Evolutionary conservation across 495 filamentous ascomycete species (phyloP).

Genomic region (Penicillium verhagenii): DNA sequence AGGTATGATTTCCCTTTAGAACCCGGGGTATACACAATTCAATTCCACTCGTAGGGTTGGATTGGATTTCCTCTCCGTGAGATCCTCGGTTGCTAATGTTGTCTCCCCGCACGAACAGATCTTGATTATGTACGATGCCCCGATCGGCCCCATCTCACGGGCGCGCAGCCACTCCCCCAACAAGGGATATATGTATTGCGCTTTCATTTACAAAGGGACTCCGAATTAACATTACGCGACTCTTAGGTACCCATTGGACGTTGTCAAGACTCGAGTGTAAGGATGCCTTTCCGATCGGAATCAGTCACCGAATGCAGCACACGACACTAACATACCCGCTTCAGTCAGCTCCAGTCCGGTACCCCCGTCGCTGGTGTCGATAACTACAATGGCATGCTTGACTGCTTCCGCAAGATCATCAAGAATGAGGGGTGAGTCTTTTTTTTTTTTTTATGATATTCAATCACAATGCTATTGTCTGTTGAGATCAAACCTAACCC

Average conservation of each 20-base stretch:
- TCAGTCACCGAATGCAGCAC: slow-evolving; percentile 5
- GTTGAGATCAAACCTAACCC: not conserved
- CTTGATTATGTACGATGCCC: slow-evolving; percentile 69
- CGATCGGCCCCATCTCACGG: slow-evolving; percentile 5
- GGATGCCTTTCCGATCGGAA: slow-evolving; percentile 28
- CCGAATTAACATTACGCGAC: slow-evolving; percentile 14
- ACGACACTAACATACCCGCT: slow-evolving; percentile 5
- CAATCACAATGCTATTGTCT: not conserved
- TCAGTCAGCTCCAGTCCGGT: slow-evolving; percentile 82
- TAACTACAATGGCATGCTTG: slow-evolving; percentile 91
- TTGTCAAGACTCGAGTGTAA: slow-evolving; percentile 97
- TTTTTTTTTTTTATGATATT: no score
- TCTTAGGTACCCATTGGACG: slow-evolving; percentile 94
- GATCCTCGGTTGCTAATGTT: slow-evolving; percentile 16
- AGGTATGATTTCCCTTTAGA: slow-evolving; percentile 54
- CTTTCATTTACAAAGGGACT: not conserved
- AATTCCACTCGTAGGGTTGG: not conserved
- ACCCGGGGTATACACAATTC: not conserved
- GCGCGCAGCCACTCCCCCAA: not conserved
- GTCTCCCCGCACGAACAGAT: slow-evolving; percentile 58
- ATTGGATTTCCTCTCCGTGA: not conserved
- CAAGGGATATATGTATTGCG: not conserved
- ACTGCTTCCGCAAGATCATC: slow-evolving; percentile 96
- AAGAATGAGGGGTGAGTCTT: slow-evolving; percentile 82
- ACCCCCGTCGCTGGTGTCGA: slow-evolving; percentile 64